Conservation (phyloP, 805 yeast species). For the Zygosaccharomyces lentus region DNA sequence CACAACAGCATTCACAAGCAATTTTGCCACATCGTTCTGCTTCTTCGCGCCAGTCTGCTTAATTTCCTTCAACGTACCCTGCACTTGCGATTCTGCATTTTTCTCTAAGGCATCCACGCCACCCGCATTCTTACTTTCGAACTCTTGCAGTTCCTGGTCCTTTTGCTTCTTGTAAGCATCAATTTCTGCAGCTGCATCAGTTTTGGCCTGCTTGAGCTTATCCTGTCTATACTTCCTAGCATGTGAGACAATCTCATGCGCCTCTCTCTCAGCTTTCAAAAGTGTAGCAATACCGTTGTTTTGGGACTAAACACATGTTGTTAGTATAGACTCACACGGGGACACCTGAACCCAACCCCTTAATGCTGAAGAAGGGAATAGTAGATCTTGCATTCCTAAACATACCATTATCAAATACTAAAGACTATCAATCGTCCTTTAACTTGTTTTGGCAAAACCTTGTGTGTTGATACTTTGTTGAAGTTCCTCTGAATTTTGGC, state of each 20-base stretch:
- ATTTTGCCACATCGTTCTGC: constrained; percentile 62
- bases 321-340: not conserved
- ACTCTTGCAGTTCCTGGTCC: constrained; percentile 73
- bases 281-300: constrained; percentile 37
- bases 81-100: constrained; percentile 72
- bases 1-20: constrained; percentile 74
- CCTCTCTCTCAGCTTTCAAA: constrained; percentile 84
- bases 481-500: not conserved
- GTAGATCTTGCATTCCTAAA: not conserved
- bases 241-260: constrained; percentile 90
- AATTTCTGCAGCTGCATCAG: constrained; percentile 88
- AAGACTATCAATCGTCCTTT: not conserved
- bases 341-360: not conserved
- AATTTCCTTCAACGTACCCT: constrained; percentile 65
- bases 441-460: not conserved
- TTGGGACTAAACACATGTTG: constrained; percentile 21
- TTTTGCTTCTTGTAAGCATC: constrained; percentile 78
- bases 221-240: constrained; percentile 79
- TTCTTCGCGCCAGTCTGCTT: constrained; percentile 58
- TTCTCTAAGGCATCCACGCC: constrained; percentile 50
- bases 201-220: constrained; percentile 88
- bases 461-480: not conserved
- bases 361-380: not conserved
- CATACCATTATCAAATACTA: not conserved
- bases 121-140: constrained; percentile 66